Percentiles rank a stretch among this genome's conserved stretches.
Evolutionary conservation across 768 basidiomycete species (phyloP).

Genomic region (Auricularia sp.): DNA sequence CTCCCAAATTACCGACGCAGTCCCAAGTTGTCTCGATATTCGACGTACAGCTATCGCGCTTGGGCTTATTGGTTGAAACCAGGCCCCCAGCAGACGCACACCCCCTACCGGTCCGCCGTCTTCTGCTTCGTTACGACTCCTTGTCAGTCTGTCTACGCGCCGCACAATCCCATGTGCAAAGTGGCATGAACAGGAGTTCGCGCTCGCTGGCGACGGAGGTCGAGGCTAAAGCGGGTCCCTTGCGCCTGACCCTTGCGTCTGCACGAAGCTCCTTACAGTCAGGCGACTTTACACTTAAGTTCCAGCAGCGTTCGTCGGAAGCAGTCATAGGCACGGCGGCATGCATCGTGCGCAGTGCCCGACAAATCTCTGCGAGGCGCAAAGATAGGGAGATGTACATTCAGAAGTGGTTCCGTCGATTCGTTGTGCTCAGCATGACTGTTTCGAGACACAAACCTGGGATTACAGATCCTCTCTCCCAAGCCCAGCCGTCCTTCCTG

Average conservation of each 20-base stretch:
- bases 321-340: background rate
- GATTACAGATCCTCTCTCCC: conserved; percentile 65
- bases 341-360: background rate
- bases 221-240: background rate
- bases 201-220: background rate
- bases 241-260: background rate
- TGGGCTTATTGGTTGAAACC: background rate
- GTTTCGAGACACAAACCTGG: background rate
- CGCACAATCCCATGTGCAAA: background rate
- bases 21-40: conserved; percentile 2
- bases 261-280: background rate
- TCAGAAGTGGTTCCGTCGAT: background rate
- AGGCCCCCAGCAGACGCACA: no score
- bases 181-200: background rate
- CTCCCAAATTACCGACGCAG: background rate
- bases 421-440: background rate
- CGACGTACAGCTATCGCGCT: background rate
- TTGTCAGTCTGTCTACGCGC: background rate
- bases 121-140: background rate
- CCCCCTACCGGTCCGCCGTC: background rate
- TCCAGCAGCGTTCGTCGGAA: background rate
- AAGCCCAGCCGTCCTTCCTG: conserved; percentile 75
- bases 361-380: background rate
- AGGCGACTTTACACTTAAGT: background rate
- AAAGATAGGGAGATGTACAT: background rate